Conservation (phyloP, 1,284 basidiomycete genomes). For the Irpex lacteus region DNA sequence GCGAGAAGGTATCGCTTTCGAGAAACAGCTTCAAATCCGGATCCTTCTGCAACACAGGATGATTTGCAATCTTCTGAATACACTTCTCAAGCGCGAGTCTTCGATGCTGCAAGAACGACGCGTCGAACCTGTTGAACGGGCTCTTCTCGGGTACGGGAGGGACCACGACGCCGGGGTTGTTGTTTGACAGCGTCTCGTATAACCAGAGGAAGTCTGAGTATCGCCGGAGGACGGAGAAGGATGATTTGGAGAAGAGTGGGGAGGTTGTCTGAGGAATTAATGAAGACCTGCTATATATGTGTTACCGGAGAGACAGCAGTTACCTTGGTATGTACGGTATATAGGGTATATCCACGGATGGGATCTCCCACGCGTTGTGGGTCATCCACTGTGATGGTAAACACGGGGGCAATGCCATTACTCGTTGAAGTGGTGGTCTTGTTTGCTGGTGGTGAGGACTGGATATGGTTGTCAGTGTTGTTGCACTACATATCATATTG, state of each 20-base stretch:
- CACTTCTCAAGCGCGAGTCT: conserved; percentile 85
- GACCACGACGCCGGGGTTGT: conserved; percentile 97
- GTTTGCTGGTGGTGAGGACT: conserved; percentile 6
- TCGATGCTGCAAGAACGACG: conserved; percentile 84
- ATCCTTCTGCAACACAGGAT: conserved; percentile 84
- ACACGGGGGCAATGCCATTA: conserved; percentile 50
- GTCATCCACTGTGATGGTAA: conserved; percentile 85
- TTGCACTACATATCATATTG: neutral
- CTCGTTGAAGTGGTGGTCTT: conserved; percentile 26
- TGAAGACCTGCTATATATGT: neutral
- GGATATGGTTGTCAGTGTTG: neutral
- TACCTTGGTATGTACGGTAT: conserved; percentile 88
- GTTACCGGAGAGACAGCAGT: conserved; percentile 19
- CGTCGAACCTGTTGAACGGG: conserved; percentile 86
- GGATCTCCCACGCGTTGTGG: conserved; percentile 93
- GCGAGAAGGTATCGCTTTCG: conserved; percentile 81
- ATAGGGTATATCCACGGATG: conserved; percentile 89
- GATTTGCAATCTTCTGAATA: conserved; percentile 84
- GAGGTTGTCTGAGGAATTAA: conserved; percentile 66
- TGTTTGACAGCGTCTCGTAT: conserved; percentile 84
- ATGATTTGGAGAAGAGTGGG: conserved; percentile 74
- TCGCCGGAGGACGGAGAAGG: conserved; percentile 89
- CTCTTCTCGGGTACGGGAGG: conserved; percentile 97
- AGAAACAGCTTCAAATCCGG: conserved; percentile 84
- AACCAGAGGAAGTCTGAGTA: conserved; percentile 99